Percentiles rank a stretch among this genome's conserved stretches.
phyloP scores from a whole-genome alignment of 108 stramenopile species.

The Pseudonitzschia pungens region DNA sequence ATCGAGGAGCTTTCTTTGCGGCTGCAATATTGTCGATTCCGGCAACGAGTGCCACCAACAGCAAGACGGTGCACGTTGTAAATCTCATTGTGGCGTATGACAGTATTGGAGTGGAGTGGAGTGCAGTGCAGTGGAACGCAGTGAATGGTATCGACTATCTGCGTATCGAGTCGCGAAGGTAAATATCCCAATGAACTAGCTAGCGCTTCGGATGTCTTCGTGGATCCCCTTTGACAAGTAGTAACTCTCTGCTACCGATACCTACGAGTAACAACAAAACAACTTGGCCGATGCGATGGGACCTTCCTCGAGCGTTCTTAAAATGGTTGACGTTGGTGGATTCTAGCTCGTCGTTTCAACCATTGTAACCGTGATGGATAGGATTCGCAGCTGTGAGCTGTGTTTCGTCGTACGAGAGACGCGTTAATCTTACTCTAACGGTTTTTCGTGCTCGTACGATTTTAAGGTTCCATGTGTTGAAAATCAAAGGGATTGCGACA shows the following conservation, averaged over 20 bases:
- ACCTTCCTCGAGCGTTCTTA: too few species aligned
- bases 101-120: too few species aligned
- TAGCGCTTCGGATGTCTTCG: neutral
- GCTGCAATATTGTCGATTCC: conserved; percentile 31
- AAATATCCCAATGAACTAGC: neutral
- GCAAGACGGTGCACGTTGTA: conserved; percentile 18
- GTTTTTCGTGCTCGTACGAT: neutral
- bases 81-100: conserved; percentile 42
- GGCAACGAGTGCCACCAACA: conserved; percentile 22
- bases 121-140: too few species aligned
- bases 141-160: neutral
- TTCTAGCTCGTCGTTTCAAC: neutral
- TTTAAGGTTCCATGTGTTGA: conserved; percentile 9
- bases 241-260: neutral
- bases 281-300: neutral
- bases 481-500: neutral
- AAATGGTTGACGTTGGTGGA: neutral
- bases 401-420: too few species aligned
- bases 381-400: neutral
- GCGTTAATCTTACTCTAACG: neutral
- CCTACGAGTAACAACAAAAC: too few species aligned
- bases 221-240: neutral
- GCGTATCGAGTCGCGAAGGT: too few species aligned
- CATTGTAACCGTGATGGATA: neutral
- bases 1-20: conserved; percentile 29